phyloP scores from a whole-genome alignment of 1,284 basidiomycete genomes.

The Lignosus rhinocerotis region DNA sequence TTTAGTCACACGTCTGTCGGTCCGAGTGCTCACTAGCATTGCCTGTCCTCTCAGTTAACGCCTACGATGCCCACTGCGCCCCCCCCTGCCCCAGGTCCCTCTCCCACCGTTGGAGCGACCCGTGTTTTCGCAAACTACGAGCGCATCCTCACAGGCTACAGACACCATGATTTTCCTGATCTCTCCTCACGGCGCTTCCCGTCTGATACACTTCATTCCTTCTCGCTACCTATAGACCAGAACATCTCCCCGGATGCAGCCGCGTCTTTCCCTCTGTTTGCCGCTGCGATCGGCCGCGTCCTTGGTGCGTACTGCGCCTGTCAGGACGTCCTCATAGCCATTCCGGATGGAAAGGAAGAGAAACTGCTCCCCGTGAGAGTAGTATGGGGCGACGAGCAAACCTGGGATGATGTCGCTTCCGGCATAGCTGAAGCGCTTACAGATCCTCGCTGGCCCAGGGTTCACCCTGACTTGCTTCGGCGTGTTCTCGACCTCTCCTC shows the following conservation, averaged over 20 bases:
- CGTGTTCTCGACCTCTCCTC: conserved; percentile 19
- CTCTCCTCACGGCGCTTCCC: conserved; percentile 25
- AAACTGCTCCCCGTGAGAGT: conserved; percentile 35
- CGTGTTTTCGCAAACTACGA: conserved; percentile 8
- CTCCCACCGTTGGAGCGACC: conserved; percentile 9
- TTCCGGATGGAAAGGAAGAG: conserved; percentile 24
- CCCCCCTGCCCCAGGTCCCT: conserved; percentile 1
- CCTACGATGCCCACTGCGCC: conserved; percentile 11
- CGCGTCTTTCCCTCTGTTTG: conserved; percentile 26
- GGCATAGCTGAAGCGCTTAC: conserved; percentile 25
- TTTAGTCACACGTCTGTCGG: conserved; percentile 20
- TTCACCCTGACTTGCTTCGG: conserved; percentile 14
- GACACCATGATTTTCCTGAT: conserved; percentile 25
- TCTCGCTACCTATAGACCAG: conserved; percentile 11
- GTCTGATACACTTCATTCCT: conserved; percentile 15
- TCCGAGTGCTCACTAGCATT: conserved; percentile 16
- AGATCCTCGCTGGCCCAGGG: conserved; percentile 13
- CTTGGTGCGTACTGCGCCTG: conserved; percentile 42
- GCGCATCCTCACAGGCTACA: conserved; percentile 24
- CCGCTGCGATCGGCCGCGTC: conserved; percentile 36
- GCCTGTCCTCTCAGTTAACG: conserved; percentile 4
- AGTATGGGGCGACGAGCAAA: conserved; percentile 36
- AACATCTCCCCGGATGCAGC: neutral
- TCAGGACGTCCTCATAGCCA: conserved; percentile 42
- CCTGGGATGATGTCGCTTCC: conserved; percentile 35